Evolutionary conservation across 23 red algal genomes (phyloP), one percentile per base, ranked within the genome.

Genomic region (Gracilaria gracilis): DNA sequence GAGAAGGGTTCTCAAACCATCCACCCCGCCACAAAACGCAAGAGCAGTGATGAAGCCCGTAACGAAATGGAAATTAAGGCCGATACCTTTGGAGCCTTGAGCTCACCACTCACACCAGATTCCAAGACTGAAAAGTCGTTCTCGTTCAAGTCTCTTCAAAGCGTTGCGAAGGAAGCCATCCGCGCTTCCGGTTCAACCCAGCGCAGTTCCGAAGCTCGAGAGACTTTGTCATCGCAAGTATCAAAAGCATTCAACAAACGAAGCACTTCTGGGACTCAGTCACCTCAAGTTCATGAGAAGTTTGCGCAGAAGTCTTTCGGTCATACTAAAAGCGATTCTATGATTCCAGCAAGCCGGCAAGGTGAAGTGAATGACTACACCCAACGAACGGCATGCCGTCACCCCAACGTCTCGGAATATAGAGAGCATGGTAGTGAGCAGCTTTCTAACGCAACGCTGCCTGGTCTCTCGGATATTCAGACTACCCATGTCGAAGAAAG

Each of bases 61-160:
- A 14, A 24, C 11, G 72, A 77, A 44, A 28, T 77, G 23, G 38
- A 46, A 49, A 51, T 77, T 12, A 77, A 77, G 42, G 40, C 72
- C 11, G 72, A 77, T 51, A 12, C 72, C 11, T 77, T 77, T 51
- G 72, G 40, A 49, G 23, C 72, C 23, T 77, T 77, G 34, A 77
- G 72, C 72, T 77, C 72, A 49, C 72, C 72, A 16, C 72, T 77
- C 46, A 77, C 72, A 9, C 72, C 72, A 6, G 72, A 77, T 20
- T 77, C 72, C 0, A 77, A 77, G 72, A 77, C 72, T 12, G 72
- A 77, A 31, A 77, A 77, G 39, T 77, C 72, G 0, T 77, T 77
- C 46, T 77, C 72, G n/a, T 77, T 77, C 42, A 77, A 77, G 17
- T 77, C 72, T 5, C 50, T 77, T 27, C 72, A 48, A 2, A 77